Base-by-base conservation (phyloP, 108 stramenopile species). In the Aurantiochytrium sp. region DNA sequence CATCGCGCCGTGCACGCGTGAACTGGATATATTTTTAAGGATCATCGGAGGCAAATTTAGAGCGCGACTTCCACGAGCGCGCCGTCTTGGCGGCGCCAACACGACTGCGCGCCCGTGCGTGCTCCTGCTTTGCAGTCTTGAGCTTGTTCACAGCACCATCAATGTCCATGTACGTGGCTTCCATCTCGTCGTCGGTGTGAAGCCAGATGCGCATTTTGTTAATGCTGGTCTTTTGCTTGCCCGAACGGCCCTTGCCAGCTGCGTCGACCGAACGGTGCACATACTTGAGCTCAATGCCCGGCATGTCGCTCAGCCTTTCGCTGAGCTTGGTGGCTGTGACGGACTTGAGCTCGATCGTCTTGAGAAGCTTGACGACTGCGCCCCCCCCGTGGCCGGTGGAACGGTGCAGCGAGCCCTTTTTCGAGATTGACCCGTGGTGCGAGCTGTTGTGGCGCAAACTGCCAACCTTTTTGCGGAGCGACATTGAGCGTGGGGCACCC, bases 131-230 rank as follows among this genome's bases (percentile, higher is more conserved):
- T 12, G 51, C 76, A 0, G 76, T 23, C 76, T 83, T 83, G 76
- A 83, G 76, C 51, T 83, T 83, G 45, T 55, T 18, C 45, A 83
- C 51, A 23, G 45, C 51, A 35, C 49, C 49, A 25, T 23, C 23
- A 45, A 83, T 12, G 49, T 83, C 76, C 49, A 3, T 45, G n/a
- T 21, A 83, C 0, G 51, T 53, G 3, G 49, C 45, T 47, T 47
- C 25, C 51, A 25, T 21, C 76, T 83, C 76, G 6, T 83, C 76
- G 19, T n/a, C 19, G 16, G 76, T 53, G 18, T 43, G 76, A 12
- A 83, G 76, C 76, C 76, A 83, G 28, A 83, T 83, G n/a, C 51
- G 76, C 6, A 83, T 12, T 45, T 83, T 83, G 76, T 83, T 83
- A 28, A 83, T 83, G 51, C 49, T 83, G n/a, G 76, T 83, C 76